Conservation (phyloP, 2,329 filamentous ascomycete species). For the Alternaria conjuncta region DNA sequence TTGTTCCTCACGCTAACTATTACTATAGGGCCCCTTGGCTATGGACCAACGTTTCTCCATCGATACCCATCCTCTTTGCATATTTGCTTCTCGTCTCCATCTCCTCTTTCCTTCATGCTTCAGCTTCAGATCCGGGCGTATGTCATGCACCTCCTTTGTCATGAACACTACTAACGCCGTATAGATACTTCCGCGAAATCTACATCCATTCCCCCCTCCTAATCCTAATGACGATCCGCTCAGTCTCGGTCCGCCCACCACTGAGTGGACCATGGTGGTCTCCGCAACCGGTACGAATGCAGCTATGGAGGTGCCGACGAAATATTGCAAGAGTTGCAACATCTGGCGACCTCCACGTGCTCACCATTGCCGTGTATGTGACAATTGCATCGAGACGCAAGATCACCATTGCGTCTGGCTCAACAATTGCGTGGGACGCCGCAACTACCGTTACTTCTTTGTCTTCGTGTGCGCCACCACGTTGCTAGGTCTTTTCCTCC, state of each 20-base stretch:
- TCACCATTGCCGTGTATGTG: slow-evolving; percentile 95
- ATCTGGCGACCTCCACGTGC: slow-evolving; percentile 96
- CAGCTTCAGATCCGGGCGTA: slow-evolving; percentile 89
- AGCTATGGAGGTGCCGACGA: slow-evolving; percentile 96
- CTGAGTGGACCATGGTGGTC: slow-evolving; percentile 92
- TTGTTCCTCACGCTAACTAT: slow-evolving; percentile 24
- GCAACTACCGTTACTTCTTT: slow-evolving; percentile 98
- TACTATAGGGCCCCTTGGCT: slow-evolving; percentile 71
- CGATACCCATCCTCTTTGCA: slow-evolving; percentile 85
- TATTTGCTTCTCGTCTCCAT: slow-evolving; percentile 92
- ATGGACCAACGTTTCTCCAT: slow-evolving; percentile 85
- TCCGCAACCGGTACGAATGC: slow-evolving; percentile 75
- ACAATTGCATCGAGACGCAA: slow-evolving; percentile 96
- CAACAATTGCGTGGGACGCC: slow-evolving; percentile 95
- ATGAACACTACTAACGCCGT: slow-evolving; percentile 20
- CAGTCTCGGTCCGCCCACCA: slow-evolving; percentile 80
- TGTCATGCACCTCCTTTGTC: slow-evolving; percentile 51
- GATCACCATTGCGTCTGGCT: slow-evolving; percentile 99
- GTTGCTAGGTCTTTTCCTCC: slow-evolving; percentile 75
- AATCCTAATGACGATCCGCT: slow-evolving; percentile 81
- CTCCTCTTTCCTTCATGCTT: slow-evolving; percentile 93
- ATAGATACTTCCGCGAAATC: slow-evolving; percentile 88
- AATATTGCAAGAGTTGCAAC: slow-evolving; percentile 97
- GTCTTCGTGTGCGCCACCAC: slow-evolving; percentile 84
- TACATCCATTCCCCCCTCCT: slow-evolving; percentile 83